Evolutionary conservation across 1,139 yeast genomes (phyloP).

Genomic region (Zygoascus hellenicus): DNA sequence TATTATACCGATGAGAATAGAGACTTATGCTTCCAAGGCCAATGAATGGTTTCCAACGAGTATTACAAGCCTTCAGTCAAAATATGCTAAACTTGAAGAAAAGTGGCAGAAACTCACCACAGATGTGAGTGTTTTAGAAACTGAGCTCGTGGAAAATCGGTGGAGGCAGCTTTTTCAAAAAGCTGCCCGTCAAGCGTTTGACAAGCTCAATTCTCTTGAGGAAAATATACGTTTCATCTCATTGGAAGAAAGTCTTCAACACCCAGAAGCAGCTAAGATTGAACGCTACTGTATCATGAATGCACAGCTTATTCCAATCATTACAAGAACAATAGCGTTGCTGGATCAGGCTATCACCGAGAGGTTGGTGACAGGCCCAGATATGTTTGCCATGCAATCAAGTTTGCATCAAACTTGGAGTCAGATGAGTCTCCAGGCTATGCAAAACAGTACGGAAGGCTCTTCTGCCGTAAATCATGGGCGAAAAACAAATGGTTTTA

Average conservation of each 20-base stretch:
- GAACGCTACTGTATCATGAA: conserved; percentile 19
- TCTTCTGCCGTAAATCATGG: not conserved
- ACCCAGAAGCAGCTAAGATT: conserved; percentile 10
- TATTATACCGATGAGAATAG: conserved; percentile 51
- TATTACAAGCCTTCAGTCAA: conserved; percentile 35
- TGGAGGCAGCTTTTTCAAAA: conserved; percentile 41
- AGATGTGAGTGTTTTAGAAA: conserved; percentile 40
- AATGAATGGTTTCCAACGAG: conserved; percentile 34
- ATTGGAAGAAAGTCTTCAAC: conserved; percentile 12
- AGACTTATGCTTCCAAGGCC: conserved; percentile 39
- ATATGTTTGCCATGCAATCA: conserved; percentile 18
- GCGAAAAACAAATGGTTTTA: not conserved
- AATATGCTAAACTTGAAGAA: conserved; percentile 39
- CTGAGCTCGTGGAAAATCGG: conserved; percentile 46
- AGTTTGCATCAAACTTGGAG: conserved; percentile 21
- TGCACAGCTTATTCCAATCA: conserved; percentile 19
- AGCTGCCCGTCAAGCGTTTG: conserved; percentile 23
- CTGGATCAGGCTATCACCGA: conserved; percentile 24
- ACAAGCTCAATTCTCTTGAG: conserved; percentile 21
- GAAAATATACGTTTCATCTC: conserved; percentile 16
- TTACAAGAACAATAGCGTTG: conserved; percentile 18
- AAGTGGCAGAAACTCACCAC: conserved; percentile 40
- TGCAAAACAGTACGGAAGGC: not conserved
- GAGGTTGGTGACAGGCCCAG: conserved; percentile 18
- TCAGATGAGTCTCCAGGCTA: conserved; percentile 6